Base-by-base conservation (phyloP, 2,329 filamentous ascomycete genomes). In the Paecilomyces formosus region DNA sequence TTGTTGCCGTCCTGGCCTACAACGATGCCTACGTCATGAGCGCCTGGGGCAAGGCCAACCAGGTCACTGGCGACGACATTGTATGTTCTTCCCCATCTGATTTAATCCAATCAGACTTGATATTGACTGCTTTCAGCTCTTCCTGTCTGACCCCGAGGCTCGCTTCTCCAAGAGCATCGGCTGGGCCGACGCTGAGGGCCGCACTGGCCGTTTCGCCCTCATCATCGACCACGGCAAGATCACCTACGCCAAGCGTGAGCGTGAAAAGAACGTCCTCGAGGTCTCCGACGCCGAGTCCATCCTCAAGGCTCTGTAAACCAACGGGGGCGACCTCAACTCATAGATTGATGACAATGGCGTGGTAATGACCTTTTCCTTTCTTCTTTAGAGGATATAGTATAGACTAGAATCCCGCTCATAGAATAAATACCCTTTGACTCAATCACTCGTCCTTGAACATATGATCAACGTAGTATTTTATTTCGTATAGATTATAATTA, bases 11-110 rank as follows among this genome's bases (percentile, higher is more conserved):
- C 70, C 87, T 95, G 70, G 89, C 90, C 60, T 88, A 80, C 80
- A 96, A 96, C 77, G 92, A 96, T 77, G 80, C 87, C 63, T 95
- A 82, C 72, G 91, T 96, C 74, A 93, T 93, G 89, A 87, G 85
- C 68, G 90, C 89, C 57, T 94, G 90, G 90, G 88, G 86, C 77
- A 96, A 96, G 84, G 90, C 91, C 70, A 93, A 95, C 78, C 82
- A 82, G 56, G 81, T 93, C 70, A 87, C 84, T 70, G 85, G 86
- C 63, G 87, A 93, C 66, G 82, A 84, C 68, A 85, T 88, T 67
- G 81, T 87, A 74, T 59, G 81, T 75, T 49, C 18, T 7, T 52
- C 31, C 22, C 39, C 24, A 18, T 6, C 28, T 30, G 15, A 24
- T 18, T 28, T 21, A 1, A 26, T 15, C 11, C 9, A 22, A 52